Percentiles rank a stretch among this genome's conserved stretches.
Conservation (phyloP, 2,329 filamentous ascomycete species). For the Chaetomium sp. region DNA sequence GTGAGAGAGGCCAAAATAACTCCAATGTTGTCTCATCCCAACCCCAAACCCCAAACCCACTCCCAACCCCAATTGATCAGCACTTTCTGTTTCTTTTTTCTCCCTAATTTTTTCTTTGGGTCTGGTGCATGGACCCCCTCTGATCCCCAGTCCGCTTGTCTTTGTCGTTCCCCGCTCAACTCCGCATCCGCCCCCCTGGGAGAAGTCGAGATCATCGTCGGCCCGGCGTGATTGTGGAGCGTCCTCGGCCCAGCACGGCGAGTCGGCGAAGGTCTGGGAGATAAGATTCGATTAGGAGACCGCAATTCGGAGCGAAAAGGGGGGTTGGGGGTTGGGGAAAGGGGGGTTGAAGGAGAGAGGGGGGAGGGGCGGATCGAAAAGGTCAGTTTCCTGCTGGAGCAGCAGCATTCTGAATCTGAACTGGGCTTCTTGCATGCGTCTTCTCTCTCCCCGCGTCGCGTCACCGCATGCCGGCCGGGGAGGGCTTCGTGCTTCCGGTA, state of each 20-base stretch:
- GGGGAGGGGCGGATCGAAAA: too few species aligned
- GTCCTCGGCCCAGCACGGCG: background rate
- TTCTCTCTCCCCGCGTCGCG: too few species aligned
- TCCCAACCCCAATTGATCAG: slow-evolving; percentile 1
- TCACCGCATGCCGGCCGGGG: background rate
- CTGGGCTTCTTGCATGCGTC: background rate
- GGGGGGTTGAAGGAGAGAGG: too few species aligned
- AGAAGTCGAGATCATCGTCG: background rate
- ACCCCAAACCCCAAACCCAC: background rate
- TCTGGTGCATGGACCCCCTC: background rate
- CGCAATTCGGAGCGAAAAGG: background rate
- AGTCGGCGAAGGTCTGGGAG: background rate
- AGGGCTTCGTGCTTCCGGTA: background rate
- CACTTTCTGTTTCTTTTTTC: background rate
- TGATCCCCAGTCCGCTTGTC: background rate
- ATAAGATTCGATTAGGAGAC: background rate
- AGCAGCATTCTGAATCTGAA: background rate
- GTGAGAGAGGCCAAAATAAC: background rate
- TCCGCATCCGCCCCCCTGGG: background rate
- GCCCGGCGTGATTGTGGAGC: slow-evolving; percentile 5
- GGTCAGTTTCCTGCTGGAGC: background rate
- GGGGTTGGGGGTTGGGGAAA: background rate
- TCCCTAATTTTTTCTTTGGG: background rate
- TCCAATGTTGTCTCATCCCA: background rate
- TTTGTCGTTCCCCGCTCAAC: background rate